Conservation (phyloP, 495 filamentous ascomycete species). For the Aspergillus sclerotiicarbonarius region DNA sequence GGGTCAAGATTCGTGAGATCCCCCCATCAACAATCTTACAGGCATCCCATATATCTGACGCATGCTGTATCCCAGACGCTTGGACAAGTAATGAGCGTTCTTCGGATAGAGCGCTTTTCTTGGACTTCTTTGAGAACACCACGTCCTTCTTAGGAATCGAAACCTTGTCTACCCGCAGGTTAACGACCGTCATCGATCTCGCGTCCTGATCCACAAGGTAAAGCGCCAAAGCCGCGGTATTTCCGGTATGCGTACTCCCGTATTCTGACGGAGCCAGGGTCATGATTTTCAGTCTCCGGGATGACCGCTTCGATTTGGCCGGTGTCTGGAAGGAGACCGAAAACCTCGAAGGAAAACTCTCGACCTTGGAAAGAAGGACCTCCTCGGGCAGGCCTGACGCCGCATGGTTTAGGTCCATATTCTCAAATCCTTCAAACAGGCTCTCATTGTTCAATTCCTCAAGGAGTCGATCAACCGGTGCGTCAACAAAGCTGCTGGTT, state of each 20-base stretch:
- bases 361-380: slow-evolving; percentile 68
- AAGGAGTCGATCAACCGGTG: slow-evolving; percentile 67
- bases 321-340: slow-evolving; percentile 56
- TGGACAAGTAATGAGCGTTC: slow-evolving; percentile 40
- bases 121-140: slow-evolving; percentile 30
- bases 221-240: slow-evolving; percentile 53
- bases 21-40: slow-evolving; percentile 70
- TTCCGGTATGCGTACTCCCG: slow-evolving; percentile 25
- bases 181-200: slow-evolving; percentile 64
- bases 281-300: slow-evolving; percentile 57
- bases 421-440: slow-evolving; percentile 66
- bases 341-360: slow-evolving; percentile 64
- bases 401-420: slow-evolving; percentile 68
- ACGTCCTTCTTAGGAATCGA: slow-evolving; percentile 30
- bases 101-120: slow-evolving; percentile 18
- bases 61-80: slow-evolving; percentile 39
- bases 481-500: slow-evolving; percentile 57
- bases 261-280: slow-evolving; percentile 59
- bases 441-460: slow-evolving; percentile 66
- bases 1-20: slow-evolving; percentile 64
- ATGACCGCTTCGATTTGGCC: slow-evolving; percentile 40
- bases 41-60: slow-evolving; percentile 65
- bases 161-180: slow-evolving; percentile 48
- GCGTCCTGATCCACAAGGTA: slow-evolving; percentile 68
- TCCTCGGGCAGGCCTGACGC: slow-evolving; percentile 71